Conservation (phyloP, 2,329 filamentous ascomycete genomes). For the Fusarium compactum region DNA sequence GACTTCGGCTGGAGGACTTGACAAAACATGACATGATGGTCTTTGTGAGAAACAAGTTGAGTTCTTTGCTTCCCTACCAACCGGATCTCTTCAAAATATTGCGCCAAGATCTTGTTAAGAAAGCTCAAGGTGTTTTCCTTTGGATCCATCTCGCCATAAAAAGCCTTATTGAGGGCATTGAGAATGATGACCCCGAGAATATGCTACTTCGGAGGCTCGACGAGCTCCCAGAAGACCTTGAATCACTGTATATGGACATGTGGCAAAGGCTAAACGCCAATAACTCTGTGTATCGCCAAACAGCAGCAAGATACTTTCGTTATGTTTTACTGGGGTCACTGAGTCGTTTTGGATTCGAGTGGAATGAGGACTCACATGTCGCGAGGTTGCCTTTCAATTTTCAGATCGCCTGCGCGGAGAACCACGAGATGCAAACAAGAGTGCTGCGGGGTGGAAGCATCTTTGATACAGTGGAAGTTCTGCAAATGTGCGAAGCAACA, state of each 20-base stretch:
- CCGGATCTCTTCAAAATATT: fast-evolving
- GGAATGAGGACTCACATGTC: no score
- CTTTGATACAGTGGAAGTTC: fast-evolving
- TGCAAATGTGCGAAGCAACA: fast-evolving
- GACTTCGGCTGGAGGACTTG: neutral
- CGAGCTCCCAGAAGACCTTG: neutral
- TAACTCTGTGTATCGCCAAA: slow-evolving; percentile 6
- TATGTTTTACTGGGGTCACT: neutral
- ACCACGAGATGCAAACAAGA: no score
- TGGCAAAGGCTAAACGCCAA: slow-evolving; percentile 20
- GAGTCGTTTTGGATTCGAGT: no score
- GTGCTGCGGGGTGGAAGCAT: no score
- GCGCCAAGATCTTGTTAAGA: fast-evolving
- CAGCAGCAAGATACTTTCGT: slow-evolving; percentile 5
- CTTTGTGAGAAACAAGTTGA: neutral
- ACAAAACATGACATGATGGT: neutral
- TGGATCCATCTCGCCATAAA: neutral
- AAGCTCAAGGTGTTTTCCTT: slow-evolving; percentile 1
- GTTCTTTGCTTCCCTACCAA: fast-evolving
- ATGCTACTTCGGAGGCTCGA: neutral
- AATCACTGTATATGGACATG: slow-evolving; percentile 18
- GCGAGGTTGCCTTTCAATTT: no score
- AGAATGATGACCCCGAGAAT: neutral
- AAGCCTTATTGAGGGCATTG: neutral
- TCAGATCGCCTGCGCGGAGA: neutral